Conservation (phyloP, 768 basidiomycete genomes). For the Suillus variegatus region DNA sequence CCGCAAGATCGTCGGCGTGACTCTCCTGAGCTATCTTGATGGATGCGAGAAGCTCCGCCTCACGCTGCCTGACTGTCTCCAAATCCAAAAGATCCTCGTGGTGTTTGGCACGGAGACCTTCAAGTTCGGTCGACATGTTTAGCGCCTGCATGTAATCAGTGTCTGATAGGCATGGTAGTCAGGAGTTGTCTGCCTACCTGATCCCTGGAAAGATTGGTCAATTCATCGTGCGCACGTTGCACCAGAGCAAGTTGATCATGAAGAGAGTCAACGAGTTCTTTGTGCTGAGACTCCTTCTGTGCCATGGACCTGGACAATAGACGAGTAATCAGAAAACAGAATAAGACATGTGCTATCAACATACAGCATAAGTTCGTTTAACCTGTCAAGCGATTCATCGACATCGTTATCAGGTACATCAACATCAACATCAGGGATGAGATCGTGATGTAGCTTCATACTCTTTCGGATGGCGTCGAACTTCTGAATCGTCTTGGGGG, state of each 20-base stretch:
- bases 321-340: slow-evolving; percentile 8
- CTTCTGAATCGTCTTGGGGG: slow-evolving; percentile 70
- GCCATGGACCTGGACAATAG: slow-evolving; percentile 80
- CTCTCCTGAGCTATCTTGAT: slow-evolving; percentile 52
- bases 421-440: slow-evolving; percentile 29
- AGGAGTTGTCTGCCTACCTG: slow-evolving; percentile 53
- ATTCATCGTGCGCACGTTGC: slow-evolving; percentile 78
- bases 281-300: slow-evolving; percentile 90
- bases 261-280: slow-evolving; percentile 74
- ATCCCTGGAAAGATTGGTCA: slow-evolving; percentile 79
- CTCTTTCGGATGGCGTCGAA: slow-evolving; percentile 74
- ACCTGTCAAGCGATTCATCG: slow-evolving; percentile 73
- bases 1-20: slow-evolving; percentile 50
- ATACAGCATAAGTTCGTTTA: slow-evolving; percentile 93
- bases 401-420: slow-evolving; percentile 40
- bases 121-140: slow-evolving; percentile 89
- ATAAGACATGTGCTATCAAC: slow-evolving; percentile 30
- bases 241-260: slow-evolving; percentile 66
- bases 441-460: slow-evolving; percentile 53
- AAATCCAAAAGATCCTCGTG: slow-evolving; percentile 51
- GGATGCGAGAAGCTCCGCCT: slow-evolving; percentile 52
- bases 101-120: slow-evolving; percentile 66
- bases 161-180: slow-evolving; percentile 1
- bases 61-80: slow-evolving; percentile 57
- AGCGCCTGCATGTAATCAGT: slow-evolving; percentile 48